phyloP scores from a whole-genome alignment of 805 yeast genomes.

The Starmerella ratchasimensis region DNA sequence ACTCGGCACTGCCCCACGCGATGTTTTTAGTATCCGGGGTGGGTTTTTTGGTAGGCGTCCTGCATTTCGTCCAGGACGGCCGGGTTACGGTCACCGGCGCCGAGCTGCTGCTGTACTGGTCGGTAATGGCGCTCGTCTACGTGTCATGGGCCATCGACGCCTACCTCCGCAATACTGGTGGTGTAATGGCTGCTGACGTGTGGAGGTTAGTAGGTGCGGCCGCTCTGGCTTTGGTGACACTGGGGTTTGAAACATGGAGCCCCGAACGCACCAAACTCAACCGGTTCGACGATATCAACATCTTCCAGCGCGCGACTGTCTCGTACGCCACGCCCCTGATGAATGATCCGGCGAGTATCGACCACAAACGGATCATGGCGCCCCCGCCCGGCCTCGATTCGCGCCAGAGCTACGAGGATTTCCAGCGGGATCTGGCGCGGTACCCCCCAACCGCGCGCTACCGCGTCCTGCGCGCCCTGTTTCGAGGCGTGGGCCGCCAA shows the following conservation, averaged over 20 bases:
- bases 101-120: constrained; percentile 20
- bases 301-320: constrained; percentile 18
- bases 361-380: constrained; percentile 18
- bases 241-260: constrained; percentile 11
- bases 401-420: constrained; percentile 10
- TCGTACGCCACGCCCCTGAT: constrained; percentile 14
- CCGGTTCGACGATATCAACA: constrained; percentile 13
- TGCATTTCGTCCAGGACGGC: constrained; percentile 21
- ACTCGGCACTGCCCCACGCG: constrained; percentile 5
- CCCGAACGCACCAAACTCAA: constrained; percentile 1
- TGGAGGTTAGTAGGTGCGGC: constrained; percentile 3
- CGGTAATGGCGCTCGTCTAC: constrained; percentile 10
- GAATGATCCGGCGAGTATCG: constrained; percentile 8
- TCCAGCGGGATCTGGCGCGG: constrained; percentile 6
- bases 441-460: constrained; percentile 2
- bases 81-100: constrained; percentile 17
- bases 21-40: constrained; percentile 7
- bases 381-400: constrained; percentile 18
- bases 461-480: constrained; percentile 15
- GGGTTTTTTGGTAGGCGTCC: constrained; percentile 8
- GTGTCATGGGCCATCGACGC: constrained; percentile 14
- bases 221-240: not conserved
- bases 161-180: constrained; percentile 1
- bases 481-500: constrained; percentile 1
- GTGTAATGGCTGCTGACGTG: not conserved